Percentiles rank a stretch among this genome's conserved stretches.
Conservation (phyloP, 2,329 filamentous ascomycete species). For the Pseudogymnoascus sp. region DNA sequence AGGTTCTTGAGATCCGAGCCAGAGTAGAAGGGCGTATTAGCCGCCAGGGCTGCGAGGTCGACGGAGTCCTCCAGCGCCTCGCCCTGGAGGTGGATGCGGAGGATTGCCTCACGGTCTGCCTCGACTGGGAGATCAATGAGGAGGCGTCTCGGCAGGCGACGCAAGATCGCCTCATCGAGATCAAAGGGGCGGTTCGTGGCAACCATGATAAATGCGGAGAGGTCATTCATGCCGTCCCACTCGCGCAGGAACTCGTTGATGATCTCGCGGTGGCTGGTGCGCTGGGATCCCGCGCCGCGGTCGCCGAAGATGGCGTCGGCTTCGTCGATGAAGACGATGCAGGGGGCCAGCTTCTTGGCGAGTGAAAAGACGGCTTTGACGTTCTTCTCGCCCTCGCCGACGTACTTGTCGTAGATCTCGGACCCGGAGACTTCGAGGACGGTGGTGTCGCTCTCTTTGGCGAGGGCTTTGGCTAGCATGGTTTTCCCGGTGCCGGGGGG, state of each 20-base stretch:
- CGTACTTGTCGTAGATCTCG: constrained; percentile 91
- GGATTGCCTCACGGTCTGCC: constrained; percentile 57
- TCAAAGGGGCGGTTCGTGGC: constrained; percentile 95
- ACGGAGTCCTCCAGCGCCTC: constrained; percentile 57
- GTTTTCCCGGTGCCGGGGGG: constrained; percentile 76
- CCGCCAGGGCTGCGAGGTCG: constrained; percentile 53
- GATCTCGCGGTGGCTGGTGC: constrained; percentile 72
- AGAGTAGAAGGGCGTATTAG: constrained; percentile 67
- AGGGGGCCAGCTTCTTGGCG: constrained; percentile 83
- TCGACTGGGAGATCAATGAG: constrained; percentile 65
- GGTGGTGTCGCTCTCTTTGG: constrained; percentile 59
- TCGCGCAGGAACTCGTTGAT: constrained; percentile 96
- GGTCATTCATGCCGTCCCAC: constrained; percentile 83
- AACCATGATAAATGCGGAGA: constrained; percentile 93
- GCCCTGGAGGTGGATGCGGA: constrained; percentile 62
- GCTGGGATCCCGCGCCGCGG: constrained; percentile 55
- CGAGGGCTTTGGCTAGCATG: constrained; percentile 59
- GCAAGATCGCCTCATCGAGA: constrained; percentile 77
- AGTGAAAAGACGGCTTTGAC: constrained; percentile 85
- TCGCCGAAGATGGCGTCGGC: constrained; percentile 86
- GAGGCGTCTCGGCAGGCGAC: constrained; percentile 64
- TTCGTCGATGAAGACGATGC: constrained; percentile 95
- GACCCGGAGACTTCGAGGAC: constrained; percentile 85
- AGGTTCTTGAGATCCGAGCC: constrained; percentile 79
- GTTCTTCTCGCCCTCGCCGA: constrained; percentile 94